Percentiles rank a stretch among this genome's conserved stretches.
Conservation (phyloP, 805 yeast species). For the Wickerhamiella nectarea region DNA sequence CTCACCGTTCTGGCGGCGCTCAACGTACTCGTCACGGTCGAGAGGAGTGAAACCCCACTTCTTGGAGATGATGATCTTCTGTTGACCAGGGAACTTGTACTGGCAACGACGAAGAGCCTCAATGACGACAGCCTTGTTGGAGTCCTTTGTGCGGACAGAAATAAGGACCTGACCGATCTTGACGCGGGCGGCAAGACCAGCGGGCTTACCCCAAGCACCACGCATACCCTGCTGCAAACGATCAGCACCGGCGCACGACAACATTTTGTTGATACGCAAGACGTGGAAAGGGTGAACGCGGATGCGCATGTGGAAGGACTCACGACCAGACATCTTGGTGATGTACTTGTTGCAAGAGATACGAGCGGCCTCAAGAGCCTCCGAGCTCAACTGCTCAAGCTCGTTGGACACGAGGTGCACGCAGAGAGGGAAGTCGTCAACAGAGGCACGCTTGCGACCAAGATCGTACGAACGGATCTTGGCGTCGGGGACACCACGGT, state of each 20-base stretch:
- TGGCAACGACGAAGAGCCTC: slow-evolving; percentile 99
- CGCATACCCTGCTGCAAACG: slow-evolving; percentile 99
- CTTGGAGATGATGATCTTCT: slow-evolving; percentile 96
- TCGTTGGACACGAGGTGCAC: slow-evolving; percentile 98
- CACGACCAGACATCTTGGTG: slow-evolving; percentile 97
- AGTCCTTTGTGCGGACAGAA: slow-evolving; percentile 97
- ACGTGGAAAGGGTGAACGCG: slow-evolving; percentile 99
- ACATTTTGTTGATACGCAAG: slow-evolving; percentile 99
- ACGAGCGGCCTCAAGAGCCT: slow-evolving; percentile 99
- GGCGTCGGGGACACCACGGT: slow-evolving; percentile 99
- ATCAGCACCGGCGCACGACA: slow-evolving; percentile 99
- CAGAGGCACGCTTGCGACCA: slow-evolving; percentile 99
- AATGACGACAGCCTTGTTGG: slow-evolving; percentile 91
- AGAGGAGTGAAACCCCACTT: slow-evolving; percentile 99
- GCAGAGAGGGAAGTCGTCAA: slow-evolving; percentile 99
- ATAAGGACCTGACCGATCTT: slow-evolving; percentile 95
- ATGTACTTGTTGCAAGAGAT: slow-evolving; percentile 99
- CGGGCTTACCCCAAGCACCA: slow-evolving; percentile 99
- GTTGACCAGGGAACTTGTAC: slow-evolving; percentile 99
- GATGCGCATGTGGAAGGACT: slow-evolving; percentile 98
- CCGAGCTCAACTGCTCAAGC: slow-evolving; percentile 97
- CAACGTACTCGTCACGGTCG: slow-evolving; percentile 93
- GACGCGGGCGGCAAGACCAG: slow-evolving; percentile 99
- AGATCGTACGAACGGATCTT: slow-evolving; percentile 98
- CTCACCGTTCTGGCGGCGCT: slow-evolving; percentile 92